These are phyloP conservation scores for Cladophialophora psammophila DNA, from an alignment of 2,329 filamentous ascomycete genomes.

Conservation along the genomic window DNA sequence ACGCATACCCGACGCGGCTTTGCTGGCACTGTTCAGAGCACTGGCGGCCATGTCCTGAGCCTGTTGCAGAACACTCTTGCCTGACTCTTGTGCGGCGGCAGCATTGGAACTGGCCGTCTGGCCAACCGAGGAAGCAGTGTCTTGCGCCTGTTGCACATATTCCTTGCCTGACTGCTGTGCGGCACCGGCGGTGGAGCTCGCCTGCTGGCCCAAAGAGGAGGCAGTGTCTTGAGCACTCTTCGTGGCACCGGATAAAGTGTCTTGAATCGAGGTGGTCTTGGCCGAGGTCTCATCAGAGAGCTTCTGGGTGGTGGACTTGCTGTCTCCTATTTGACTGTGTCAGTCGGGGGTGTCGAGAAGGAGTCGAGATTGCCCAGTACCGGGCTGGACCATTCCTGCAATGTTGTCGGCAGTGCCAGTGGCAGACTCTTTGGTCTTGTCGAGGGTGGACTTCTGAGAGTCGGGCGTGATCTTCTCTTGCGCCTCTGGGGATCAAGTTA, in stretches of 20 bases:
- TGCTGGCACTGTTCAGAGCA: constrained; percentile 39
- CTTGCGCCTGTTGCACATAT: constrained; percentile 20
- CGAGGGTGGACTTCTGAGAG: constrained; percentile 66
- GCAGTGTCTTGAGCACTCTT: constrained; percentile 31
- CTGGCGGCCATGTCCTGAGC: constrained; percentile 36
- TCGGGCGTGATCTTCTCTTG: constrained; percentile 66
- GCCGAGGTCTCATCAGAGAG: constrained; percentile 49
- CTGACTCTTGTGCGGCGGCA: constrained; percentile 19
- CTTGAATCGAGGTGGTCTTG: constrained; percentile 21
- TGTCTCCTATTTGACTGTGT: constrained; percentile 49
- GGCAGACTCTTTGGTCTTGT: constrained; percentile 64
- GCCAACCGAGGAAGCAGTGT: constrained; percentile 19
- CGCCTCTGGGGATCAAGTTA: constrained; percentile 49
- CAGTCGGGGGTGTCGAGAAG: constrained; percentile 1
- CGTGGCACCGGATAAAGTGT: constrained; percentile 25
- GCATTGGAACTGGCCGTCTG: constrained; percentile 21
- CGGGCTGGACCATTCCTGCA: constrained; percentile 48
- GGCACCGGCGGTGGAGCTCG: constrained; percentile 24
- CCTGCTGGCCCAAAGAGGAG: constrained; percentile 18
- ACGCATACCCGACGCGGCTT: constrained; percentile 32
- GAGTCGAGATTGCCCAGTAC: constrained; percentile 38
- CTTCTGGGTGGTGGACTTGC: constrained; percentile 64
- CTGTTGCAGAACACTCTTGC: constrained; percentile 32
- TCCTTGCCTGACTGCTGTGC: constrained; percentile 26
- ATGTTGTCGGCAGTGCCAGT: constrained; percentile 65